Conservation (phyloP, 2,329 filamentous ascomycete species). For the Trichophyton simii region DNA sequence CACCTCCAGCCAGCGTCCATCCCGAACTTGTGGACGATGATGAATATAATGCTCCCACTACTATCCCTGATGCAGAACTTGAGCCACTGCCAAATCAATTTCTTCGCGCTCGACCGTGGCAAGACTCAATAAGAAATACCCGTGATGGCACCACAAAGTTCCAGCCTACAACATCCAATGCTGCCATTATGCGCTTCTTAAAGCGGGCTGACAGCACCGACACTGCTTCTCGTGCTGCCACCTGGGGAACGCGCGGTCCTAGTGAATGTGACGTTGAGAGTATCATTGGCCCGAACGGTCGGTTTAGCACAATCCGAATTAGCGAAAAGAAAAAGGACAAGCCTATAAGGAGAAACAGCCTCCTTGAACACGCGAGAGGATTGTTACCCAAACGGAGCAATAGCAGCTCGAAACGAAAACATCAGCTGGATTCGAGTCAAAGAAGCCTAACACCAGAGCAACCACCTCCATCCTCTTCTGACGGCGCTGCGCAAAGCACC, state of each 20-base stretch:
- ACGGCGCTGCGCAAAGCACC: constrained; percentile 4
- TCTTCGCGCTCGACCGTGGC: constrained; percentile 36
- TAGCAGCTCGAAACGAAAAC: constrained; percentile 37
- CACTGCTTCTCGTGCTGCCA: constrained; percentile 42
- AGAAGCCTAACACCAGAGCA: constrained; percentile 5
- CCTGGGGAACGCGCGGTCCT: constrained; percentile 40
- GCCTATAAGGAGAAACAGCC: constrained; percentile 33
- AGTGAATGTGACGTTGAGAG: constrained; percentile 41
- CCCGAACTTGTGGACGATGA: constrained; percentile 17
- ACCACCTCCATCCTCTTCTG: neutral
- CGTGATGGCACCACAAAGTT: constrained; percentile 20
- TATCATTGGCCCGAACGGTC: constrained; percentile 30
- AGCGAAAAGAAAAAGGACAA: constrained; percentile 25
- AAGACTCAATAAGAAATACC: constrained; percentile 29
- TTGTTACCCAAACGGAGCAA: constrained; percentile 31
- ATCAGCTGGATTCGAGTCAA: constrained; percentile 14
- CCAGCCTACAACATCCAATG: constrained; percentile 43
- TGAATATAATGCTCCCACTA: constrained; percentile 16
- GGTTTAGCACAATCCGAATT: constrained; percentile 8
- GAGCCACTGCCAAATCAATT: constrained; percentile 28
- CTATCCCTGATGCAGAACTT: constrained; percentile 17
- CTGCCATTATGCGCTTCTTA: constrained; percentile 43
- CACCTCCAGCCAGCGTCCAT: constrained; percentile 19
- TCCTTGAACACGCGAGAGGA: constrained; percentile 29
- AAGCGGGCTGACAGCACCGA: constrained; percentile 41